Evolutionary conservation across 2,329 filamentous ascomycete genomes (phyloP).

Genomic region (Ophiostoma ips): DNA sequence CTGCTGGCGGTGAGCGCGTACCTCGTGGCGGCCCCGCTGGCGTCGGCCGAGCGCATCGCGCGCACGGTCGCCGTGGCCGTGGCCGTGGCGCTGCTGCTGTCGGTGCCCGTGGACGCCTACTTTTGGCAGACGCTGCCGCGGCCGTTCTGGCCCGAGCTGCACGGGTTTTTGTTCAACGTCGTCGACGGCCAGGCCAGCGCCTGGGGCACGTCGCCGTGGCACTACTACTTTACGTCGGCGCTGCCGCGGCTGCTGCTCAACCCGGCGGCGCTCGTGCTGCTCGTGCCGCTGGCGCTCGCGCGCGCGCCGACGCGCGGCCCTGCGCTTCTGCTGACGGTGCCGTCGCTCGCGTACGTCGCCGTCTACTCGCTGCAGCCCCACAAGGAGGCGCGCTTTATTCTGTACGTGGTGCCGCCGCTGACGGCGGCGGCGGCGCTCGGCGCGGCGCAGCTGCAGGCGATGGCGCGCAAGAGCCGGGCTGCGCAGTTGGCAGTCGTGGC

Average conservation of each 20-base stretch:
- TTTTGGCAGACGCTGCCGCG: conserved; percentile 57
- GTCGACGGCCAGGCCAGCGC: conserved; percentile 66
- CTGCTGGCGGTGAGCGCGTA: conserved; percentile 54
- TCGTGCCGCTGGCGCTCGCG: conserved; percentile 38
- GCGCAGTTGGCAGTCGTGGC: conserved; percentile 49
- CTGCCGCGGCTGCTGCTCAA: conserved; percentile 76
- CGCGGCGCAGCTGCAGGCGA: conserved; percentile 53
- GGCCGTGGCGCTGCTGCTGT: conserved; percentile 50
- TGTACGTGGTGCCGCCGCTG: conserved; percentile 71
- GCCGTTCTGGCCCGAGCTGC: conserved; percentile 77
- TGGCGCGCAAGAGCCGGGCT: conserved; percentile 20
- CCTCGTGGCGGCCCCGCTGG: conserved; percentile 41
- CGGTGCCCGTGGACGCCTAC: conserved; percentile 72
- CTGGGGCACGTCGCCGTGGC: conserved; percentile 78
- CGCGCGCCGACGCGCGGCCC: conserved; percentile 30
- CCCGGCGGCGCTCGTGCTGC: conserved; percentile 44
- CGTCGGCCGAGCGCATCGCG: conserved; percentile 42
- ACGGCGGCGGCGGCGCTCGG: conserved; percentile 65
- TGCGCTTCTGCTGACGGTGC: conserved; percentile 41
- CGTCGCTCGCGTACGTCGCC: conserved; percentile 56
- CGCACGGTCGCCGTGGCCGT: conserved; percentile 52
- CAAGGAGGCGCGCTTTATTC: conserved; percentile 77
- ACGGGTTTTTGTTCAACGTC: conserved; percentile 84
- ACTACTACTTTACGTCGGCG: conserved; percentile 73
- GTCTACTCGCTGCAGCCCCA: conserved; percentile 84